Evolutionary conservation across 2,329 filamentous ascomycete genomes (phyloP).

Genomic region (Colletotrichum brevisporum): DNA sequence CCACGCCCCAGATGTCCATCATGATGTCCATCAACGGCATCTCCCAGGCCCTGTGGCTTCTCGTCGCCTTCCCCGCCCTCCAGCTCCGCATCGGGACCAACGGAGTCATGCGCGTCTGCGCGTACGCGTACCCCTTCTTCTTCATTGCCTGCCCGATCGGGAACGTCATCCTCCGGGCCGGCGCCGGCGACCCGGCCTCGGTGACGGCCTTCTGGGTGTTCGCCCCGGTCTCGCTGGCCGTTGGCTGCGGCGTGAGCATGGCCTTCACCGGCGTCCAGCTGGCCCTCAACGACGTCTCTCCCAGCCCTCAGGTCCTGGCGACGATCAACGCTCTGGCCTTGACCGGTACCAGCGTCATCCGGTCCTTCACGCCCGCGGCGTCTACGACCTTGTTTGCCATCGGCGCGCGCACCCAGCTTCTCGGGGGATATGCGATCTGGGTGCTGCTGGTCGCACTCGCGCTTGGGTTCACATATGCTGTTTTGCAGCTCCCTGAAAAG

Average conservation of each 20-base stretch:
- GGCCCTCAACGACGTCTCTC: constrained; percentile 80
- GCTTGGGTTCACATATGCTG: constrained; percentile 11
- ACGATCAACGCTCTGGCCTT: constrained; percentile 76
- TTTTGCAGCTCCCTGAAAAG: constrained; percentile 8
- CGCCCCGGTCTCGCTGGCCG: constrained; percentile 51
- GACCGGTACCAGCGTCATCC: constrained; percentile 71
- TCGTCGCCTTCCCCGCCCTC: constrained; percentile 77
- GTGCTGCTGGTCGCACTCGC: constrained; percentile 6
- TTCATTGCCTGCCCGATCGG: constrained; percentile 69
- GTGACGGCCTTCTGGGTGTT: constrained; percentile 69
- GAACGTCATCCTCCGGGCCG: constrained; percentile 69
- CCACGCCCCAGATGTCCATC: constrained; percentile 73
- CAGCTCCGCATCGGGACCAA: constrained; percentile 78
- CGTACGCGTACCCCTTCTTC: constrained; percentile 72
- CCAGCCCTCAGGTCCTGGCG: constrained; percentile 74
- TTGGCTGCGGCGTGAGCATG: constrained; percentile 77
- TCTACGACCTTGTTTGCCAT: constrained; percentile 78
- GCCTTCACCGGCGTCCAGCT: constrained; percentile 80
- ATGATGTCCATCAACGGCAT: constrained; percentile 76
- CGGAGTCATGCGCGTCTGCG: constrained; percentile 71
- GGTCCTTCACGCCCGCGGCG: constrained; percentile 76
- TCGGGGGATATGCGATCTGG: constrained; percentile 67
- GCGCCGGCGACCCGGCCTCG: constrained; percentile 51
- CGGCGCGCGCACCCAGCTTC: constrained; percentile 72
- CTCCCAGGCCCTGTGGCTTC: constrained; percentile 79